Percentiles rank a stretch among this genome's conserved stretches.
phyloP scores from a whole-genome alignment of 345 rosid genomes.

The Gossypium mustelinum region DNA sequence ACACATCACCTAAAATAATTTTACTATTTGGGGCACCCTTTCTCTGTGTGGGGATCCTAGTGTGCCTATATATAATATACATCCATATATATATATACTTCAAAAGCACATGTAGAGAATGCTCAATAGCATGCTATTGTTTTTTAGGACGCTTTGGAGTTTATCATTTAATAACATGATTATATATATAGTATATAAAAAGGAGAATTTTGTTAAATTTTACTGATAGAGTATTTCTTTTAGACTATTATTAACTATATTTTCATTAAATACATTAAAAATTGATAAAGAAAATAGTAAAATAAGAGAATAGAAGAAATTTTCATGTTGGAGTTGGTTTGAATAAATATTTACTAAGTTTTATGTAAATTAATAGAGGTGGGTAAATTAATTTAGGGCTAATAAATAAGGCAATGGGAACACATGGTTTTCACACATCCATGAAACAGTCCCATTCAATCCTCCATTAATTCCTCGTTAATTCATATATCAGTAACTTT shows the following conservation, averaged over 20 bases:
- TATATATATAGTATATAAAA: no score
- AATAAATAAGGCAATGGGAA: slow-evolving; percentile 14
- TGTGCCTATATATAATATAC: no score
- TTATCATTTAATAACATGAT: neutral
- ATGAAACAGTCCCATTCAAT: slow-evolving; percentile 27
- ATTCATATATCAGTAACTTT: slow-evolving; percentile 21
- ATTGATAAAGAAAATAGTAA: no score
- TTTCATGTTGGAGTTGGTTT: neutral
- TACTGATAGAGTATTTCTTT: no score
- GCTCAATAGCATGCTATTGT: neutral
- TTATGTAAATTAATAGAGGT: neutral
- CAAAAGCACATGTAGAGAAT: neutral
- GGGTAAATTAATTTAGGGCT: neutral
- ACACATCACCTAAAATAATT: slow-evolving; percentile 10
- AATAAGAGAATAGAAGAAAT: neutral
- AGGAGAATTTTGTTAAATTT: no score
- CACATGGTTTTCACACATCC: slow-evolving; percentile 30
- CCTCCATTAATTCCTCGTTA: slow-evolving; percentile 36
- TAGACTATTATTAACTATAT: no score
- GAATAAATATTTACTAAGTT: neutral
- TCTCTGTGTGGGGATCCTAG: no score
- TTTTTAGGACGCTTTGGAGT: neutral
- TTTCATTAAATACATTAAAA: no score
- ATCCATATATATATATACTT: neutral
- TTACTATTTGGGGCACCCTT: neutral